Percentiles rank a stretch among this genome's conserved stretches.
Conservation (phyloP, 2,329 filamentous ascomycete genomes). For the Ascochyta clinopodiicola region DNA sequence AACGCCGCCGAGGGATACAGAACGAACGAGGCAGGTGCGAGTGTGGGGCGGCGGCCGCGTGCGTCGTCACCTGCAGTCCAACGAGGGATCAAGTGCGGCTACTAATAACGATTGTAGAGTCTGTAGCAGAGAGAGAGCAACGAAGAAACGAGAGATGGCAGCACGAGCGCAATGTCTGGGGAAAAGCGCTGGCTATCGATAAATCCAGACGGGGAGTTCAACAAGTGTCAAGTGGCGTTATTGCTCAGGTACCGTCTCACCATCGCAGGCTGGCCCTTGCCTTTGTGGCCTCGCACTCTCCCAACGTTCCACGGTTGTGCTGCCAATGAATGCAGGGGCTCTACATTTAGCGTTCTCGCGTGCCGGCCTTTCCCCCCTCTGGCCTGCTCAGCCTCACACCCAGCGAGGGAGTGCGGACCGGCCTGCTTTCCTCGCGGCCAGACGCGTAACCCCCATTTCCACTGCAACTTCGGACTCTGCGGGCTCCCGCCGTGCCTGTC, state of each 20-base stretch:
- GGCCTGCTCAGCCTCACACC: slow-evolving; percentile 14
- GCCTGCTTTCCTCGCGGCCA: not conserved
- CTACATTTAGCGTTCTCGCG: slow-evolving; percentile 5
- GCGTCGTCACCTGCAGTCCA: slow-evolving; percentile 10
- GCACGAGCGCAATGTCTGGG: slow-evolving; percentile 9
- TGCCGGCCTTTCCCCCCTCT: not conserved
- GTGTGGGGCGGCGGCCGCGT: slow-evolving; percentile 3
- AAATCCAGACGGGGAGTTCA: not conserved
- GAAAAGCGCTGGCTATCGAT: slow-evolving; percentile 10
- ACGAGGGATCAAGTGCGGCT: not conserved
- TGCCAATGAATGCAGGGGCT: slow-evolving; percentile 7
- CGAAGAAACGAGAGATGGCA: not conserved
- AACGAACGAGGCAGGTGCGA: slow-evolving; percentile 4
- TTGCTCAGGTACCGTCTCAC: slow-evolving; percentile 16
- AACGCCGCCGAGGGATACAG: slow-evolving; percentile 9
- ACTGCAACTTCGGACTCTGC: slow-evolving; percentile 7
- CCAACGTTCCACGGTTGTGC: slow-evolving; percentile 1
- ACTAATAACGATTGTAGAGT: not conserved
- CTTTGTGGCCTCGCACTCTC: not conserved
- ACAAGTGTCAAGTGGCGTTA: slow-evolving; percentile 13
- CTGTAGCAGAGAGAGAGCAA: not conserved
- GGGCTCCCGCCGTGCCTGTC: slow-evolving; percentile 4
- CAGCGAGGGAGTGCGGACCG: not conserved
- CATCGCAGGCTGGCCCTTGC: not conserved
- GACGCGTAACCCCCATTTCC: slow-evolving; percentile 7